A percentile compares a stretch with the other conserved stretches of the same genome.
These are phyloP conservation scores for Kalmanozyma brasiliensis DNA, from an alignment of 1,284 basidiomycete species.

Conservation along the genomic window DNA sequence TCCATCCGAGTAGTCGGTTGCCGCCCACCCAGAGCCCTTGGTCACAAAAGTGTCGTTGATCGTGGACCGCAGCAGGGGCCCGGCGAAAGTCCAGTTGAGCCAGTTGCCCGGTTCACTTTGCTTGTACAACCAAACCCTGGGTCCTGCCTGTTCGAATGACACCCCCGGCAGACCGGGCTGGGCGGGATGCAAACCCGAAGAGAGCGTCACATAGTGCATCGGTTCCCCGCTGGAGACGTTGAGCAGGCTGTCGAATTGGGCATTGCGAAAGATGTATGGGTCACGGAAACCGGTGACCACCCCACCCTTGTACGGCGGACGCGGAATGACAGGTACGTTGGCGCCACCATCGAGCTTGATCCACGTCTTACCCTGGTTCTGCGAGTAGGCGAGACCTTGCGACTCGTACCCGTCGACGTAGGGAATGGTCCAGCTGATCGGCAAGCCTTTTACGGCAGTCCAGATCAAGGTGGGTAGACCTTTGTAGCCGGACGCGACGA, in stretches of 20 bases:
- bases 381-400: slow-evolving; percentile 37
- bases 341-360: slow-evolving; percentile 33
- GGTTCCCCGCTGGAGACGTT: slow-evolving; percentile 6
- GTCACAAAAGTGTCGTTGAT: slow-evolving; percentile 33
- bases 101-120: slow-evolving; percentile 22
- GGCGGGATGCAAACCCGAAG: slow-evolving; percentile 17
- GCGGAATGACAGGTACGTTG: slow-evolving; percentile 24
- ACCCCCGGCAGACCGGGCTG: slow-evolving; percentile 18
- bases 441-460: slow-evolving; percentile 26
- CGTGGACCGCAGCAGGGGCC: slow-evolving; percentile 12
- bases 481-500: slow-evolving; percentile 26
- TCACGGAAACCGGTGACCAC: slow-evolving; percentile 40
- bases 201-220: slow-evolving; percentile 21
- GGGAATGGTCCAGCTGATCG: slow-evolving; percentile 41
- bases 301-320: slow-evolving; percentile 24
- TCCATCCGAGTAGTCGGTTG: slow-evolving; percentile 22
- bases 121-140: slow-evolving; percentile 27
- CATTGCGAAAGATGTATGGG: slow-evolving; percentile 34
- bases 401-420: slow-evolving; percentile 38
- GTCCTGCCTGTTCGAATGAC: slow-evolving; percentile 14
- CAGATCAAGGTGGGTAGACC: slow-evolving; percentile 39
- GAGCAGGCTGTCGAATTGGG: slow-evolving; percentile 20
- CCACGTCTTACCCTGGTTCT: slow-evolving; percentile 35
- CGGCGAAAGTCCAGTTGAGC: slow-evolving; percentile 31
- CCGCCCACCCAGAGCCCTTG: slow-evolving; percentile 23